A percentile compares a stretch with the other conserved stretches of the same genome.
These are phyloP conservation scores for Penicillium palitans DNA, from an alignment of 2,329 filamentous ascomycete species.

Conservation along the genomic window DNA sequence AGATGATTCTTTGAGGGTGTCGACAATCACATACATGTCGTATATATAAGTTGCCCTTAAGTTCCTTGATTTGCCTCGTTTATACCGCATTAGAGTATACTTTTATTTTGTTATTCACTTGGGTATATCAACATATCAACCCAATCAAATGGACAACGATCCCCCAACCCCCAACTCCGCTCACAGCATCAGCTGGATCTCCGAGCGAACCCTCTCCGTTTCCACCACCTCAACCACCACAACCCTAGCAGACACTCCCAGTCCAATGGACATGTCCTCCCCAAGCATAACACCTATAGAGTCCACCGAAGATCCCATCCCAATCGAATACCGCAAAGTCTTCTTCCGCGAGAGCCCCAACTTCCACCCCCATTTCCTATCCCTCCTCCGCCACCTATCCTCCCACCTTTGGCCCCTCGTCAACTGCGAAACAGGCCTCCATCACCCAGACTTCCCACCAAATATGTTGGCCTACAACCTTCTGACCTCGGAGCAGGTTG, in stretches of 20 bases:
- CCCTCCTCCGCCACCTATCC: constrained; percentile 32
- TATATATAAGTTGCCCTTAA: constrained; percentile 12
- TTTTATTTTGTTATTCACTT: no score
- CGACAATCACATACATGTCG: constrained; percentile 7
- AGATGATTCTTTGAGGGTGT: constrained; percentile 12
- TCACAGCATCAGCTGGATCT: not conserved
- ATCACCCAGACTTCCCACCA: constrained; percentile 42
- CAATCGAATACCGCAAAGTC: not conserved
- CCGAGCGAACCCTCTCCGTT: constrained; percentile 3
- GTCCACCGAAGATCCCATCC: not conserved
- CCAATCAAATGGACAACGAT: not conserved
- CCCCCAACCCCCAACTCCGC: constrained; percentile 1
- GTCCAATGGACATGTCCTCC: not conserved
- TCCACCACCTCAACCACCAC: not conserved
- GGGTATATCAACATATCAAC: no score
- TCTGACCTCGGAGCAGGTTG: constrained; percentile 43
- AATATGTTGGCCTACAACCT: constrained; percentile 44
- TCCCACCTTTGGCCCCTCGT: constrained; percentile 39
- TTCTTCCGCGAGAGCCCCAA: not conserved
- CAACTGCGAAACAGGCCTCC: constrained; percentile 36
- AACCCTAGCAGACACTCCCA: not conserved
- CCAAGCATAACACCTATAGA: not conserved
- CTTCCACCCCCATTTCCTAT: constrained; percentile 11
- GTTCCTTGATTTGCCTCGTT: not conserved
- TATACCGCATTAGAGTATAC: not conserved